A percentile compares a stretch with the other conserved stretches of the same genome.
Evolutionary conservation across 2,329 filamentous ascomycete genomes (phyloP).

Genomic region (Akanthomyces muscarius): DNA sequence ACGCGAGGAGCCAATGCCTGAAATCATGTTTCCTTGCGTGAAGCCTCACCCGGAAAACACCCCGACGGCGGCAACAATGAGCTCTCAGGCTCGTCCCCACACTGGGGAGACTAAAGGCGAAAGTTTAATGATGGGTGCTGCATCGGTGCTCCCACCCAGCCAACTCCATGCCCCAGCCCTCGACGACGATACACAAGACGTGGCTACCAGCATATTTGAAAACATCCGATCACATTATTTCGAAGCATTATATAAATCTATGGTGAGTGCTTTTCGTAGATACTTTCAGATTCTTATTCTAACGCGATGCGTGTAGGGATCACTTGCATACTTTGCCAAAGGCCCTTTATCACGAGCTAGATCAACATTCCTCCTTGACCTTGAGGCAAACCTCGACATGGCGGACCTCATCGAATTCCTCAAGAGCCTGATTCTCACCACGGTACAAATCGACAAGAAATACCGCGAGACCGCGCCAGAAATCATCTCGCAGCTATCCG

Average conservation of each 20-base stretch:
- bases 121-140: neutral
- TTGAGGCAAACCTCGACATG: constrained; percentile 57
- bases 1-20: neutral
- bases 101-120: neutral
- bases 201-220: constrained; percentile 51
- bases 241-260: constrained; percentile 59
- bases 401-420: constrained; percentile 64
- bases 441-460: constrained; percentile 70
- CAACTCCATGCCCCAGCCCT: constrained; percentile 17
- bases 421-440: constrained; percentile 63
- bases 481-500: constrained; percentile 55
- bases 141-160: neutral
- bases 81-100: neutral
- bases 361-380: constrained; percentile 63
- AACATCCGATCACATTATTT: constrained; percentile 56
- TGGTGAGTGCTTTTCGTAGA: constrained; percentile 40
- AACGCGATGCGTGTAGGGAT: constrained; percentile 47
- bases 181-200: constrained; percentile 33
- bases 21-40: neutral
- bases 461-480: constrained; percentile 67
- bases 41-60: neutral
- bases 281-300: constrained; percentile 27
- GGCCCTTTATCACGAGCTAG: constrained; percentile 72
- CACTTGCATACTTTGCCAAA: constrained; percentile 79
- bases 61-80: neutral